Percentiles rank a stretch among this genome's conserved stretches.
Conservation (phyloP, 768 basidiomycete species). For the Saitozyma podzolica region DNA sequence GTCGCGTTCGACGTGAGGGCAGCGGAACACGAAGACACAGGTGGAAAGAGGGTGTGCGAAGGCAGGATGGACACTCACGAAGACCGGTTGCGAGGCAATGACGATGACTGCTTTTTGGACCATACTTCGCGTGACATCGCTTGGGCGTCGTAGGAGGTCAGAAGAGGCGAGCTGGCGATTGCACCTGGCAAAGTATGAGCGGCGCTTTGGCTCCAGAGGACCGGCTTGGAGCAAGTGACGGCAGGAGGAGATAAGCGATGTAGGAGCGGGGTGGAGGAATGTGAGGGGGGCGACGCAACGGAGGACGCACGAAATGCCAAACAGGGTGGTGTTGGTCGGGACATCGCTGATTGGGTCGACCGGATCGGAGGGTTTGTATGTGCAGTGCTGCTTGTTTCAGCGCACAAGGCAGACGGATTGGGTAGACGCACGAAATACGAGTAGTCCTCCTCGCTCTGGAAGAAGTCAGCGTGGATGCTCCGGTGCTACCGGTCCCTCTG, state of each 20-base stretch:
- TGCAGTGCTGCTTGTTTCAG: constrained; percentile 42
- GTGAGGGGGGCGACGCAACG: not conserved
- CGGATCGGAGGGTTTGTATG: constrained; percentile 30
- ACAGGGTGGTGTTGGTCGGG: constrained; percentile 65
- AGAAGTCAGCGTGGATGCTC: constrained; percentile 6
- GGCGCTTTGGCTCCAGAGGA: too few relatives aligned
- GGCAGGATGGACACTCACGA: constrained; percentile 36
- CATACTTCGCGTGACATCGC: constrained; percentile 87
- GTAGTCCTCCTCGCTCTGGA: constrained; percentile 85
- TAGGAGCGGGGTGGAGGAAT: too few relatives aligned
- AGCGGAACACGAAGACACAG: not conserved
- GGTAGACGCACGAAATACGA: constrained; percentile 68
- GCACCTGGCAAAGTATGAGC: constrained; percentile 59
- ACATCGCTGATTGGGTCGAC: constrained; percentile 32
- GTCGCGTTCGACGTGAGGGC: not conserved
- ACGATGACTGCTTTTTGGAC: constrained; percentile 98
- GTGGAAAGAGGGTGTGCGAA: not conserved
- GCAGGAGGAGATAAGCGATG: too few relatives aligned
- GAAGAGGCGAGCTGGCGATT: constrained; percentile 90
- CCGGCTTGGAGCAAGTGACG: too few relatives aligned
- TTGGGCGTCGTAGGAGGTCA: constrained; percentile 67
- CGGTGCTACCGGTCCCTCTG: not conserved
- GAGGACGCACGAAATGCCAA: constrained; percentile 83
- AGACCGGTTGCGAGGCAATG: constrained; percentile 61
- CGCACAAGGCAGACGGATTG: not conserved